Conservation (phyloP, 2,329 filamentous ascomycete genomes). For the Pseudogymnoascus sp. region DNA sequence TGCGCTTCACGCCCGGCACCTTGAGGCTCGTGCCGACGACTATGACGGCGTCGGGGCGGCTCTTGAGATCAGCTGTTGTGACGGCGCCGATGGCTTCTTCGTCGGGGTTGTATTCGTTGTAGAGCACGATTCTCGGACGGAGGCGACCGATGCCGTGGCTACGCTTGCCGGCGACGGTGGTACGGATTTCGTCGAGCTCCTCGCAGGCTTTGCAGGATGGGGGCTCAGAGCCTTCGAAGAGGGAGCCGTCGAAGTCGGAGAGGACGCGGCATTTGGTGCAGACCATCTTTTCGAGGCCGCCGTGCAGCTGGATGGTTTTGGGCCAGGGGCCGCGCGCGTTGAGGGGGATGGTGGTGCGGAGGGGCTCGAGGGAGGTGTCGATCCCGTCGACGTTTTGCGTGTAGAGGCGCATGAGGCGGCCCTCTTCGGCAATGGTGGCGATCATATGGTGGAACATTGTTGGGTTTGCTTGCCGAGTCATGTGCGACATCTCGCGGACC, state of each 20-base stretch:
- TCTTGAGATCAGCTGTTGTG: constrained; percentile 74
- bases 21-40: constrained; percentile 95
- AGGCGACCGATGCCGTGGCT: constrained; percentile 89
- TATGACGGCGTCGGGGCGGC: constrained; percentile 81
- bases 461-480: constrained; percentile 69
- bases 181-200: constrained; percentile 67
- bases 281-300: constrained; percentile 90
- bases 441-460: constrained; percentile 91
- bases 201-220: constrained; percentile 72
- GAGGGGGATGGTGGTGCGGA: constrained; percentile 74
- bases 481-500: constrained; percentile 78
- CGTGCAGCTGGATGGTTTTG: constrained; percentile 85
- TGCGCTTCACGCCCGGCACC: constrained; percentile 81
- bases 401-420: constrained; percentile 81
- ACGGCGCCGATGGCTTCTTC: constrained; percentile 93
- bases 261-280: constrained; percentile 86
- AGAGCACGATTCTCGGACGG: constrained; percentile 87
- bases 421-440: constrained; percentile 80
- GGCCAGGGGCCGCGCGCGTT: constrained; percentile 86
- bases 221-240: constrained; percentile 78
- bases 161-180: constrained; percentile 69
- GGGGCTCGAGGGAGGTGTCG: constrained; percentile 72
- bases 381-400: constrained; percentile 96
- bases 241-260: constrained; percentile 63
- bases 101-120: constrained; percentile 95